Percentiles rank a stretch among this genome's conserved stretches.
These are phyloP conservation scores for Tripidium arundinaceum DNA, from an alignment of 202 grass and related monocot genomes.

Conservation along the genomic window DNA sequence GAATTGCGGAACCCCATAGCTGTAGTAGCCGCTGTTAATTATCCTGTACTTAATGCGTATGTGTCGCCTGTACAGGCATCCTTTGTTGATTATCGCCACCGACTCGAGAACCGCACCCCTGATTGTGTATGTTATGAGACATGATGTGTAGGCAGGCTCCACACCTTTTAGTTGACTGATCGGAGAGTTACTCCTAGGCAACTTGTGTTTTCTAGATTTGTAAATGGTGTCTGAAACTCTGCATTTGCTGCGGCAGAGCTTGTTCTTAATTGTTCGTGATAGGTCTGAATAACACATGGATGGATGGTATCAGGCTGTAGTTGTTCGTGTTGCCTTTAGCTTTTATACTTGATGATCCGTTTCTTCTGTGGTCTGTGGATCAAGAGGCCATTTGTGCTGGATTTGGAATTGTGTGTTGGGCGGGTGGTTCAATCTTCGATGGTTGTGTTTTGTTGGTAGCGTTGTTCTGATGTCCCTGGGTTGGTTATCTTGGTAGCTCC, in stretches of 20 bases:
- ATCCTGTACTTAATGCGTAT: constrained; percentile 24
- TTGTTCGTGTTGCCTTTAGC: not conserved
- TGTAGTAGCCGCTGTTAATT: constrained; percentile 42
- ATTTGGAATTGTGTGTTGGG: too few species aligned
- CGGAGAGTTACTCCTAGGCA: constrained; percentile 28
- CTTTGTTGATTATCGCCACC: constrained; percentile 31
- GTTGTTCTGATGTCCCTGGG: too few species aligned
- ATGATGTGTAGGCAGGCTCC: constrained; percentile 37
- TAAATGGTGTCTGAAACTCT: constrained; percentile 32
- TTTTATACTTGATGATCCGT: not conserved
- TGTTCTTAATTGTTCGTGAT: constrained; percentile 29
- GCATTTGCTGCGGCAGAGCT: constrained; percentile 24
- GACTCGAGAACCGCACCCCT: constrained; percentile 5
- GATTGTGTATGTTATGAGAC: constrained; percentile 40
- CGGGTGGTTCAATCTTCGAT: too few species aligned
- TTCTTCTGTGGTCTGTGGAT: too few species aligned
- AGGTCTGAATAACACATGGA: constrained; percentile 34
- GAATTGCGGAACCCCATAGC: constrained; percentile 23
- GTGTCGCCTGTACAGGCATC: constrained; percentile 25
- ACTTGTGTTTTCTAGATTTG: constrained; percentile 33
- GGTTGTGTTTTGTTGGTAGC: too few species aligned
- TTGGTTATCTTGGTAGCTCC: not conserved
- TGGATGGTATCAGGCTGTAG: constrained; percentile 8
- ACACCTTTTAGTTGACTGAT: constrained; percentile 44
- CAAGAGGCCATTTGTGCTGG: too few species aligned